Evolutionary conservation across 805 yeast genomes (phyloP).

Genomic region (Kodamaea laetipori): DNA sequence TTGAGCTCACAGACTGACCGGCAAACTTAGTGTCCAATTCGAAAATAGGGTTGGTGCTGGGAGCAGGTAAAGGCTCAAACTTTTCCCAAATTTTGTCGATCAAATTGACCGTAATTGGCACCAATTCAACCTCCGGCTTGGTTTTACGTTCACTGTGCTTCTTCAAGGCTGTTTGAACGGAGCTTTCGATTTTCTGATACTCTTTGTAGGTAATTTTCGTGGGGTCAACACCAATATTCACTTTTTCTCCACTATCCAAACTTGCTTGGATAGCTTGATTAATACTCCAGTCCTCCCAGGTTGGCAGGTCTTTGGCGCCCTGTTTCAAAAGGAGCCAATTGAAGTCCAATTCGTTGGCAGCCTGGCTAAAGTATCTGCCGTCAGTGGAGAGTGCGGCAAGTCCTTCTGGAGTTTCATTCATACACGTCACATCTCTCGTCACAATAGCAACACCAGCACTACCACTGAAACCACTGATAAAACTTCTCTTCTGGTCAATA

Average conservation of each 20-base stretch:
- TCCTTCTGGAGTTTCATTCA: constrained; percentile 57
- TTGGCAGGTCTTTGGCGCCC: constrained; percentile 49
- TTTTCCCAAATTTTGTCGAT: constrained; percentile 73
- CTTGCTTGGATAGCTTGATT: constrained; percentile 51
- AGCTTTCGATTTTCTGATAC: constrained; percentile 31
- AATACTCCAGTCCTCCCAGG: constrained; percentile 64
- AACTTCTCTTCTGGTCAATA: constrained; percentile 56
- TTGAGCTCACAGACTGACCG: constrained; percentile 65
- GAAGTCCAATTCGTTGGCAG: constrained; percentile 57
- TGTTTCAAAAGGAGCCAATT: constrained; percentile 60
- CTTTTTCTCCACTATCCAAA: constrained; percentile 45
- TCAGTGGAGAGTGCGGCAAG: constrained; percentile 59
- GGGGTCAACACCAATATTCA: constrained; percentile 52
- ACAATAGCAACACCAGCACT: constrained; percentile 63
- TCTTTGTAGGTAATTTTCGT: constrained; percentile 43
- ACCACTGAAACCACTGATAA: constrained; percentile 61
- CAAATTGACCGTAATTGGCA: constrained; percentile 59
- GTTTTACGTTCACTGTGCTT: constrained; percentile 19
- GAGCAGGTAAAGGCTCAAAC: constrained; percentile 62
- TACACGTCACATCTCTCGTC: constrained; percentile 53
- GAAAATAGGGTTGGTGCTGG: constrained; percentile 53
- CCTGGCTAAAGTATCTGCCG: constrained; percentile 63
- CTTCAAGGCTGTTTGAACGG: constrained; percentile 30
- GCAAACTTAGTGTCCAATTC: constrained; percentile 54
- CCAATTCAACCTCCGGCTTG: constrained; percentile 42